Conservation (phyloP, 129 eudicot species). For the Artemisia tridentata region DNA sequence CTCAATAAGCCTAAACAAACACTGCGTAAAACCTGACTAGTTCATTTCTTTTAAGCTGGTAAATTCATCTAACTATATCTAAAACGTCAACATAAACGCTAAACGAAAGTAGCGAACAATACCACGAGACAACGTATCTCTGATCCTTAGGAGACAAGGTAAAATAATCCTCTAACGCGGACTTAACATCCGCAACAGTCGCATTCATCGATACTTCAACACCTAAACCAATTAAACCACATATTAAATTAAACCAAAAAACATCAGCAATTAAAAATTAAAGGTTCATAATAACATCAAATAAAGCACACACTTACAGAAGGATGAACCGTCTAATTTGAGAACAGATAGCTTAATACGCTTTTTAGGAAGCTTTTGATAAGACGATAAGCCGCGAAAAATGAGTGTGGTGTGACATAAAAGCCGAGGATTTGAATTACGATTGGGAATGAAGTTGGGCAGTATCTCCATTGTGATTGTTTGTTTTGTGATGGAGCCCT, state of each 20-base stretch:
- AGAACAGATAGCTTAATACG: slow-evolving; percentile 57
- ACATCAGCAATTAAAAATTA: too few relatives aligned
- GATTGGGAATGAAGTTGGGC: slow-evolving; percentile 27
- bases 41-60: too few relatives aligned
- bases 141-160: slow-evolving; percentile 30
- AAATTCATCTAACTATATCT: too few relatives aligned
- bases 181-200: slow-evolving; percentile 47
- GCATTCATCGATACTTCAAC: slow-evolving; percentile 46
- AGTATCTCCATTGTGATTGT: slow-evolving; percentile 22
- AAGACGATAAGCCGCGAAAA: slow-evolving; percentile 34
- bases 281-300: neutral
- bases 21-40: too few relatives aligned
- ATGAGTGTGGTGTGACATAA: slow-evolving; percentile 34
- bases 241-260: too few relatives aligned
- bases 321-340: slow-evolving; percentile 67
- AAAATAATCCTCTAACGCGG: slow-evolving; percentile 46
- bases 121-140: slow-evolving; percentile 48
- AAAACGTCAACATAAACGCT: too few relatives aligned
- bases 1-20: too few relatives aligned
- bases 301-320: slow-evolving; percentile 28
- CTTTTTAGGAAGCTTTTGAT: slow-evolving; percentile 51
- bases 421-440: slow-evolving; percentile 27
- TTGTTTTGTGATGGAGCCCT: slow-evolving; percentile 8
- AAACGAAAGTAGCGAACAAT: slow-evolving; percentile 6
- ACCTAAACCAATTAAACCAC: slow-evolving; percentile 29